These are phyloP conservation scores for Leccinum rimulosum DNA, from an alignment of 768 basidiomycete genomes.

Conservation along the genomic window DNA sequence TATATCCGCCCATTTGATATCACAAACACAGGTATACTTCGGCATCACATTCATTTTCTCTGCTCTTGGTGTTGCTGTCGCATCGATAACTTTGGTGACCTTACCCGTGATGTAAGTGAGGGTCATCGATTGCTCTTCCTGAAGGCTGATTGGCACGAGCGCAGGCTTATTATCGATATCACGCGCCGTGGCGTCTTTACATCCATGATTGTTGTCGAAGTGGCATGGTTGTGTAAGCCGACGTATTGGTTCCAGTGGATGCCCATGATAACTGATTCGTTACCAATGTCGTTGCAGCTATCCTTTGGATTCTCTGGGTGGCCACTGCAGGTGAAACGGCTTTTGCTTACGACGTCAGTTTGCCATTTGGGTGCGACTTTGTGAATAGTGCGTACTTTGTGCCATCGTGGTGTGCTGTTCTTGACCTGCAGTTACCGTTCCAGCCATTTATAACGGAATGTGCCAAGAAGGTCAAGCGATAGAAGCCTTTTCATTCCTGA, in stretches of 20 bases:
- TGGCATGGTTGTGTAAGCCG: constrained; percentile 36
- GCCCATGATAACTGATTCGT: not conserved
- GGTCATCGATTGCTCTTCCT: not conserved
- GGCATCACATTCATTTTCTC: constrained; percentile 18
- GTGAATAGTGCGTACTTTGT: constrained; percentile 4
- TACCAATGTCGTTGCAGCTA: constrained; percentile 15
- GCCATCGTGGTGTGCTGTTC: not conserved
- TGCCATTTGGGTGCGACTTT: constrained; percentile 13
- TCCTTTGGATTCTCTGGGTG: constrained; percentile 41
- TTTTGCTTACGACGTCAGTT: not conserved
- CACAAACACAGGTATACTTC: constrained; percentile 14
- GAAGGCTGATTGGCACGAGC: not conserved
- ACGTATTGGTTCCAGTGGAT: not conserved
- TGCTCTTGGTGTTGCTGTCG: constrained; percentile 30
- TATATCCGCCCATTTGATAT: constrained; percentile 27
- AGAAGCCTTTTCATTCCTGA: constrained; percentile 36
- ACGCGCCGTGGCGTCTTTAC: constrained; percentile 36
- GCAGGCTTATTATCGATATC: constrained; percentile 36
- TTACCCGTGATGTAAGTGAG: constrained; percentile 28
- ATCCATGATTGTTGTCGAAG: constrained; percentile 38
- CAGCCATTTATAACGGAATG: constrained; percentile 11
- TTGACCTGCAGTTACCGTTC: not conserved
- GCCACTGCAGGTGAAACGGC: constrained; percentile 33
- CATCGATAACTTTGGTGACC: constrained; percentile 28
- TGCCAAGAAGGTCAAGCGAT: constrained; percentile 34